Conservation (phyloP, 208 protist species). For the Trypanosoma platydactyli region DNA sequence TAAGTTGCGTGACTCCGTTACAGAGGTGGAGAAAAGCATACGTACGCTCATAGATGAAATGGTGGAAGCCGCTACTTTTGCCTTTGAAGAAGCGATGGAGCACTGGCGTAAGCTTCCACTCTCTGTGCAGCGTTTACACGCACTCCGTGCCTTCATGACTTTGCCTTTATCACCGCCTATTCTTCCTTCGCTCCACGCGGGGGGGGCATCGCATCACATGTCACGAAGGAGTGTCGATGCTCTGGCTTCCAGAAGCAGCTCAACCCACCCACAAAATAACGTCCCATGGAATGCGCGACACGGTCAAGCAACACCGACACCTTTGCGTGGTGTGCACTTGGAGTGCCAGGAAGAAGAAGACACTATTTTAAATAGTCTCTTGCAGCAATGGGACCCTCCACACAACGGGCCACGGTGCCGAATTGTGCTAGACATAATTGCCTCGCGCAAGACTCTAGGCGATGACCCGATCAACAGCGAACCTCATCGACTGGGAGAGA, state of each 20-base stretch:
- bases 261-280: background rate
- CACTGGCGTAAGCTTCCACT: slow-evolving; percentile 22
- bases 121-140: slow-evolving; percentile 33
- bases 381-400: slow-evolving; percentile 20
- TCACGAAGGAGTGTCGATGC: background rate
- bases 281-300: too few relatives aligned
- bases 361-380: slow-evolving; percentile 1
- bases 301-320: background rate
- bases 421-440: slow-evolving; percentile 68
- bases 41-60: slow-evolving; percentile 38
- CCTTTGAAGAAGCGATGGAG: slow-evolving; percentile 23
- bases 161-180: slow-evolving; percentile 23
- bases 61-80: slow-evolving; percentile 22
- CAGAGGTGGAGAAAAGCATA: slow-evolving; percentile 40
- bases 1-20: slow-evolving; percentile 41
- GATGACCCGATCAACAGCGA: slow-evolving; percentile 40
- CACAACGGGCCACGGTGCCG: slow-evolving; percentile 24
- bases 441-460: slow-evolving; percentile 73
- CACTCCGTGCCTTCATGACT: slow-evolving; percentile 31
- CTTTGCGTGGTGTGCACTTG: background rate
- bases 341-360: slow-evolving; percentile 27
- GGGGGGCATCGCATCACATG: background rate
- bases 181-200: slow-evolving; percentile 4
- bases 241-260: background rate
- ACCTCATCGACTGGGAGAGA: slow-evolving; percentile 59